Evolutionary conservation across 768 basidiomycete genomes (phyloP), one percentile per base, ranked within the genome.

Genomic region (Lentinula sp.): DNA sequence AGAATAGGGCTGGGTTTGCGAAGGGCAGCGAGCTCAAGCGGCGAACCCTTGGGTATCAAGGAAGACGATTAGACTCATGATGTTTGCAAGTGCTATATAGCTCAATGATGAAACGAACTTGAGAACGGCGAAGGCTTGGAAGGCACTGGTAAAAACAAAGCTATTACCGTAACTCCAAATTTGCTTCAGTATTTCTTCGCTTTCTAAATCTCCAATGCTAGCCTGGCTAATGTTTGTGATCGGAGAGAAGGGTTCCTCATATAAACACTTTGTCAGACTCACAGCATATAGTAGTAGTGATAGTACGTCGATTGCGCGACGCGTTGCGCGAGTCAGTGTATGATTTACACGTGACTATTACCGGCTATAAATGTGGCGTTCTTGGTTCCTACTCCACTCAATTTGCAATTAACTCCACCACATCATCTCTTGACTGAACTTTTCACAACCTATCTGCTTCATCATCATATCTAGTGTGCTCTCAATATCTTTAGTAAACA

Each of bases 1-100:
- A 66, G 71, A 18, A 54, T 70, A 32, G 73, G 70, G 1, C 62
- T 73, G 16, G 73, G 70, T 41, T 55, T 76, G 46, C 69, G 73
- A 60, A 70, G 68, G 51, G 54, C 65, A 15, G 28, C 63, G 7
- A 68, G 66, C 57, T 70, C 69, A n/a, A 63, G 58, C 23, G 37
- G 51, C 15, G 23, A 55, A 39, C 41, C 55, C 28, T 41, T 12
- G 23, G 39, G 43, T 56, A 43, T 9, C 9, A 23, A 37, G 23
- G 32, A 43, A 32, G 55, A 56, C 2, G 41, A 56, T 32, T 56
- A 56, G 54, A 18, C 23, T 56, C n/a, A 28, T 28, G 28, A 28
- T 28, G 28, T 28, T 28, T 3, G 28, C 28, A 28, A 28, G 28
- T 28, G 28, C 28, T 28, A 28, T 28, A 3, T 28, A 28, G 28